Evolutionary conservation across 2,329 filamentous ascomycete species (phyloP).

Genomic region (Sporothrix phasma): DNA sequence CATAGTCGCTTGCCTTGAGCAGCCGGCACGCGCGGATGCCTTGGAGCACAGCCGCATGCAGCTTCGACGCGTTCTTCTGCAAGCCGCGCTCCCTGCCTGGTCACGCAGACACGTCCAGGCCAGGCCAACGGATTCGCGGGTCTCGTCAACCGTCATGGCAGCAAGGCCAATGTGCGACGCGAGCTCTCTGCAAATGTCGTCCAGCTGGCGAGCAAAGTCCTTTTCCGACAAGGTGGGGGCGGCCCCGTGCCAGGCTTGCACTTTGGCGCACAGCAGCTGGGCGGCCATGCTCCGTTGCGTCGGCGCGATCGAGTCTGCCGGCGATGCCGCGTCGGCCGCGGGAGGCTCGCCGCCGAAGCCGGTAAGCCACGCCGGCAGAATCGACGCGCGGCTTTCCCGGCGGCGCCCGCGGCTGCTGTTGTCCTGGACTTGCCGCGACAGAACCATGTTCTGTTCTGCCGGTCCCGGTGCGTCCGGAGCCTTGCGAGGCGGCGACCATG

Average conservation of each 20-base stretch:
- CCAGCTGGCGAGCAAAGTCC: background rate
- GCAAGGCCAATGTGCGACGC: slow-evolving; percentile 15
- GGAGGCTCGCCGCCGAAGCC: background rate
- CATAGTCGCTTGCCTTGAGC: slow-evolving; percentile 12
- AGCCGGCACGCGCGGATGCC: slow-evolving; percentile 14
- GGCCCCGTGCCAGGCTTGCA: slow-evolving; percentile 9
- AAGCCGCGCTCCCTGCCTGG: background rate
- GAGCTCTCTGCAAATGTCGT: slow-evolving; percentile 13
- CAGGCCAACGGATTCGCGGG: background rate
- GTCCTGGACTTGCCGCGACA: background rate
- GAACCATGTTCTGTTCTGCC: background rate
- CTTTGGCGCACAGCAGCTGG: slow-evolving; percentile 6
- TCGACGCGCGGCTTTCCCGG: background rate
- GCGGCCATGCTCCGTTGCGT: slow-evolving; percentile 3
- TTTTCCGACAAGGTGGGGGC: background rate
- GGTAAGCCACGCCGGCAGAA: slow-evolving; percentile 14
- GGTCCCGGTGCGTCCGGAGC: slow-evolving; percentile 14
- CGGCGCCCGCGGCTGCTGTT: background rate
- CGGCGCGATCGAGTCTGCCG: background rate
- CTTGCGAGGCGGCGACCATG: slow-evolving; percentile 40
- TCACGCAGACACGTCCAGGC: slow-evolving; percentile 3
- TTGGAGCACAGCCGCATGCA: background rate
- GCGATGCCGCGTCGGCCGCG: background rate
- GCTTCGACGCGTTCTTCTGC: background rate
- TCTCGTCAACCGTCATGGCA: slow-evolving; percentile 15